These are phyloP conservation scores for Vicia sativa DNA, from an alignment of 306 rosid genomes.

Conservation along the genomic window DNA sequence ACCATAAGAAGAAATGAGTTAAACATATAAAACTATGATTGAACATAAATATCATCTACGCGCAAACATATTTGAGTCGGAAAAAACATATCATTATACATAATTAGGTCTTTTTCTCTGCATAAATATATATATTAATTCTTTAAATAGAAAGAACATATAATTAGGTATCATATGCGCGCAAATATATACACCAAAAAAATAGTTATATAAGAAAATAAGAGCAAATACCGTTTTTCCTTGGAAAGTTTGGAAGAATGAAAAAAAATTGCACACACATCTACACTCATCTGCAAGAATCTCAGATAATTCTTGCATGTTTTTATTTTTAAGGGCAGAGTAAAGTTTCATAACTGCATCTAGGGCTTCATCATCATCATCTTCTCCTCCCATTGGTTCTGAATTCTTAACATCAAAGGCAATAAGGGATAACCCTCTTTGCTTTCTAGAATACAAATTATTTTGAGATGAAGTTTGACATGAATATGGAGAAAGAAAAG, in stretches of 20 bases:
- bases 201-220: too few species aligned
- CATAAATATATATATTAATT: too few species aligned
- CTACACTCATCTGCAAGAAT: conserved; percentile 52
- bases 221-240: conserved; percentile 55
- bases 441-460: conserved; percentile 35
- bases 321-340: conserved; percentile 54
- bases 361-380: conserved; percentile 40
- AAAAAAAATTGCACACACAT: conserved; percentile 47
- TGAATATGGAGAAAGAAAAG: conserved; percentile 33
- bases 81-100: too few species aligned
- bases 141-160: too few species aligned
- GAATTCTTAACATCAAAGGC: conserved; percentile 48
- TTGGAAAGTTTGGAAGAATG: conserved; percentile 49
- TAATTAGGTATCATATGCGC: too few species aligned
- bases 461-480: conserved; percentile 19
- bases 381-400: conserved; percentile 45
- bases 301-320: conserved; percentile 46
- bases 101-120: too few species aligned
- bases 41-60: too few species aligned
- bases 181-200: too few species aligned
- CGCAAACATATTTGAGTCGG: too few species aligned
- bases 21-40: too few species aligned
- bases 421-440: conserved; percentile 29
- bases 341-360: conserved; percentile 53
- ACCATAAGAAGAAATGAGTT: neutral